Conservation (phyloP, 164 flowering plant species). For the Piper betle region DNA sequence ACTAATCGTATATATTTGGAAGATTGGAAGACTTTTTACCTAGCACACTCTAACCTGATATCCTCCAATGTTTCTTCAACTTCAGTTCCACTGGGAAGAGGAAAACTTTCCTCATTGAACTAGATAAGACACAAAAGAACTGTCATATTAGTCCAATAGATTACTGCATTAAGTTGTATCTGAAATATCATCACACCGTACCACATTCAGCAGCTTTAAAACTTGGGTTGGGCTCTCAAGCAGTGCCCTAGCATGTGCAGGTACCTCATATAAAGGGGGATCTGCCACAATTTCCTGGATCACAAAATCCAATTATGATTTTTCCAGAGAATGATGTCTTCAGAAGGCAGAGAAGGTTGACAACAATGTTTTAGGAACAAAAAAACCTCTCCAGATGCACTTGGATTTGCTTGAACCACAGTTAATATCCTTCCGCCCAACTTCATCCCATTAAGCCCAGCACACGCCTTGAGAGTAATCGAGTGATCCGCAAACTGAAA, state of each 20-base stretch:
- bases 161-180: neutral
- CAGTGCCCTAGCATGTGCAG: slow-evolving; percentile 77
- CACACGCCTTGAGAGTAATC: slow-evolving; percentile 77
- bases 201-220: slow-evolving; percentile 77
- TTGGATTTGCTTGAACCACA: slow-evolving; percentile 58
- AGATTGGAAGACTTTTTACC: slow-evolving; percentile 24
- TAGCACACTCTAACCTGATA: slow-evolving; percentile 75
- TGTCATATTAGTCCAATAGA: neutral
- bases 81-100: slow-evolving; percentile 40
- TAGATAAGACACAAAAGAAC: slow-evolving; percentile 5
- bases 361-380: neutral
- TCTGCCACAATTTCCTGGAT: slow-evolving; percentile 39
- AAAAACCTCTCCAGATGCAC: slow-evolving; percentile 29
- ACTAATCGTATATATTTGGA: neutral
- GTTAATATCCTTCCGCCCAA: slow-evolving; percentile 78
- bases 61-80: slow-evolving; percentile 78
- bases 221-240: slow-evolving; percentile 65
- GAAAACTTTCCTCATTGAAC: slow-evolving; percentile 42
- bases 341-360: neutral
- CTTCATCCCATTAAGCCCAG: slow-evolving; percentile 92
- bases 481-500: slow-evolving; percentile 79
- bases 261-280: slow-evolving; percentile 46
- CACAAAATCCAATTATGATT: neutral
- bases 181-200: slow-evolving; percentile 14
- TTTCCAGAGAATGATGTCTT: neutral